Evolutionary conservation across 805 yeast genomes (phyloP).

Genomic region (Zygoascus tannicola): DNA sequence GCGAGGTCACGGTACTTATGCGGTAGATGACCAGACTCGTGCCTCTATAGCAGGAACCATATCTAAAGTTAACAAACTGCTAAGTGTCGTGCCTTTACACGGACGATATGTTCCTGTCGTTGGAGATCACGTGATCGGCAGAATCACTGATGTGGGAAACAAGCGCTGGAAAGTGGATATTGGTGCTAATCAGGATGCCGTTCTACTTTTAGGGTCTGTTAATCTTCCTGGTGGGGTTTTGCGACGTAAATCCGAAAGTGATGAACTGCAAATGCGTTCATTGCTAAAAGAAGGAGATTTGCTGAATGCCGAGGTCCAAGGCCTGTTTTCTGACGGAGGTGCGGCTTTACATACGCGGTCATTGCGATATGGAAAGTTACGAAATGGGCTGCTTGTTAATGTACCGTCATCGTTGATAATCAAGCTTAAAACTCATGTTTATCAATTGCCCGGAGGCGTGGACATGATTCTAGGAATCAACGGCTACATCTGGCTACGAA

Average conservation of each 20-base stretch:
- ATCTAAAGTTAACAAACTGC: conserved; percentile 72
- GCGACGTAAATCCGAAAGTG: conserved; percentile 88
- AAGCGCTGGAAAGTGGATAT: conserved; percentile 96
- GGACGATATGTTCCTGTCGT: conserved; percentile 90
- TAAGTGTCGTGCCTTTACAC: conserved; percentile 76
- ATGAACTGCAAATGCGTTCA: conserved; percentile 91
- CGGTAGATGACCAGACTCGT: conserved; percentile 61
- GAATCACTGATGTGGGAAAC: conserved; percentile 88
- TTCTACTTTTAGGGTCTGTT: conserved; percentile 87
- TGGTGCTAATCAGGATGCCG: conserved; percentile 90
- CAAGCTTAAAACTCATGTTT: conserved; percentile 79
- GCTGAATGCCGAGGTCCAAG: conserved; percentile 92
- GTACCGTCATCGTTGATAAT: conserved; percentile 80
- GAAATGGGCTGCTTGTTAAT: conserved; percentile 75
- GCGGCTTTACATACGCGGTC: conserved; percentile 95
- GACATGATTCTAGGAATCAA: conserved; percentile 87
- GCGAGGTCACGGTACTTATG: conserved; percentile 97
- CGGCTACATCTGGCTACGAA: conserved; percentile 88
- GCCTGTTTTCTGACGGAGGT: conserved; percentile 77
- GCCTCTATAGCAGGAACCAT: conserved; percentile 91
- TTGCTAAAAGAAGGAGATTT: conserved; percentile 94
- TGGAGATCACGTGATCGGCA: conserved; percentile 92
- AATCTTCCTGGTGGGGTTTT: conserved; percentile 95
- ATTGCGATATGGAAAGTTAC: conserved; percentile 84
- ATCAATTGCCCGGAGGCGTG: conserved; percentile 87